A percentile compares a stretch with the other conserved stretches of the same genome.
phyloP scores from a whole-genome alignment of 257 asterid species.

The Solanum medicagineum region DNA sequence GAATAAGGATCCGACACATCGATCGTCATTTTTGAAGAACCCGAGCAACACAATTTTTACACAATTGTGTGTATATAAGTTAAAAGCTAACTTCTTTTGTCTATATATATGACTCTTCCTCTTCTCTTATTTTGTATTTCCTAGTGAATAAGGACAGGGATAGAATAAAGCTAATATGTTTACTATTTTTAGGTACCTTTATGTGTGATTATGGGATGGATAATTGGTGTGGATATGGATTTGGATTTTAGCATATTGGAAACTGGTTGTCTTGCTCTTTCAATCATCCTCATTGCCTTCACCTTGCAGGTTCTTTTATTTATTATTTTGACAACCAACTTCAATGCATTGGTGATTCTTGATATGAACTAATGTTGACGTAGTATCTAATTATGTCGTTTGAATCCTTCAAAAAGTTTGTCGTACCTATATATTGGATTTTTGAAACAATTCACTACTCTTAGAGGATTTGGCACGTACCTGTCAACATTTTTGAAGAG shows the following conservation, averaged over 20 bases:
- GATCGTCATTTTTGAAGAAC: neutral
- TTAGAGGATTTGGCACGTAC: neutral
- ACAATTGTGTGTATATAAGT: too few species aligned
- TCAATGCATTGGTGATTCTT: neutral
- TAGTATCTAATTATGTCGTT: neutral
- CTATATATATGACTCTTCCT: too few species aligned
- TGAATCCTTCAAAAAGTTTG: neutral
- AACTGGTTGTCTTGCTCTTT: constrained; percentile 23
- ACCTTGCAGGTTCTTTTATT: constrained; percentile 20
- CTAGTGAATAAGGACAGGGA: neutral
- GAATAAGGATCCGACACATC: neutral
- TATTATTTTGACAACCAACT: neutral
- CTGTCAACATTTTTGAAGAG: neutral
- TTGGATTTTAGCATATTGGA: constrained; percentile 27
- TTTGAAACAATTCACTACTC: neutral
- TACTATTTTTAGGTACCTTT: constrained; percentile 19
- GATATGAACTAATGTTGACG: too few species aligned
- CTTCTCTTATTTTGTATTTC: too few species aligned
- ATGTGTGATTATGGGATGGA: constrained; percentile 29
- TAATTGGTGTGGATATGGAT: constrained; percentile 26
- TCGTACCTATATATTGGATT: neutral
- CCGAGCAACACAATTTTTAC: neutral
- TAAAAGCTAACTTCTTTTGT: neutral
- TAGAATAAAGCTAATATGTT: neutral
- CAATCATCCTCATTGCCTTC: constrained; percentile 26